Base-by-base conservation (phyloP, 2,329 filamentous ascomycete species). In the Rasamsonia emersonii region DNA sequence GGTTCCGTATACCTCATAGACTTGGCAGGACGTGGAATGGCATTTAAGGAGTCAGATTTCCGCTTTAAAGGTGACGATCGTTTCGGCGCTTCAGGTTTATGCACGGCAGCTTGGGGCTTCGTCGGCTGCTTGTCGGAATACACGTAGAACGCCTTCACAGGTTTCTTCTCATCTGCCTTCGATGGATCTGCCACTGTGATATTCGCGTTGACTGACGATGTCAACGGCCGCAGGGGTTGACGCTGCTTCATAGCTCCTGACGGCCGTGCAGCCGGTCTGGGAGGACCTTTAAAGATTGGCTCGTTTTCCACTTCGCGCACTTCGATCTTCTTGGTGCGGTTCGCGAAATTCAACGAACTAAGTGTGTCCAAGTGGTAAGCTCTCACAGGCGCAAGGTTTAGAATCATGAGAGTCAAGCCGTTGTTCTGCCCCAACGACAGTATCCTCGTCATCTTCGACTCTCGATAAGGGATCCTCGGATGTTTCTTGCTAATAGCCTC, bases 371-470 rank as follows among this genome's bases (percentile, higher is more conserved):
- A 71, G 51, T 96, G 89, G 53, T 93, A 96, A 46, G 84, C 86
- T 40, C 84, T 77, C n/a, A 93, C 71, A 0, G 91, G 88, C 0
- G 89, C 85, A 3, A 96, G 73, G 51, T 96, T 96, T 21, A 96
- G 69, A 37, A 96, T 91, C 91, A 96, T 96, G 51, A 96, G 75
- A 0, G 88, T 95, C 44, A 94, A 77, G 30, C 91, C 89, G 43
- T 93, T 86, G 62, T 96, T 95, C 62, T 95, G 89, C 3, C 89
- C 89, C 6, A 96, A 64, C 0, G 83, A 89, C 16, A 96, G 62
- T 34, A 96, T 95, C 28, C 89, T 75, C 1, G 91, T 96, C 89
- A 96, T 95, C 67, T 96, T 95, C 33, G 83, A 91, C 55, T 95
- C 89, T 35, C 89, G 74, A 56, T 93, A 96, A 0, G 91, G 89